These are phyloP conservation scores for Phylloporus gajari DNA, from an alignment of 1,284 basidiomycete species.

Conservation along the genomic window DNA sequence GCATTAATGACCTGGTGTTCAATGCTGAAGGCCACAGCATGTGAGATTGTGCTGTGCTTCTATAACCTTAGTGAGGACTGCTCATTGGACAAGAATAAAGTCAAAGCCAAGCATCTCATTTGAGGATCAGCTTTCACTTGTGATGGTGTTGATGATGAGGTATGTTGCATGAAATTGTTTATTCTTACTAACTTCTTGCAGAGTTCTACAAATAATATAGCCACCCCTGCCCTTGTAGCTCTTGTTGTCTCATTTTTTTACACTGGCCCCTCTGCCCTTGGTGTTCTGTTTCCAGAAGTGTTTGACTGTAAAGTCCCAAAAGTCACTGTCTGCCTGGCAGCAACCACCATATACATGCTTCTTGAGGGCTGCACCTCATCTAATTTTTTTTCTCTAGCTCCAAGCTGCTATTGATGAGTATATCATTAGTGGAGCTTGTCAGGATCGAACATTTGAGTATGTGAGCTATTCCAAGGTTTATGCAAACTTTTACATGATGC, in stretches of 20 bases:
- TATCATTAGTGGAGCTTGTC: not conserved
- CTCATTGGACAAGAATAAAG: not conserved
- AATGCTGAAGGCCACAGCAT: no score
- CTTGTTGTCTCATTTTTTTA: not conserved
- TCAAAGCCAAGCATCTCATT: not conserved
- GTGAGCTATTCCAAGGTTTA: not conserved
- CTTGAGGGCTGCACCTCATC: not conserved
- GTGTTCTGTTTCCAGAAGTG: not conserved
- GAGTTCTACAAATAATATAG: not conserved
- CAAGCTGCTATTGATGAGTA: not conserved
- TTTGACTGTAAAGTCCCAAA: not conserved
- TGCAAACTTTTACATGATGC: not conserved
- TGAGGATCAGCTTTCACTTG: not conserved
- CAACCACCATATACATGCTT: not conserved
- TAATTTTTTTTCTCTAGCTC: not conserved
- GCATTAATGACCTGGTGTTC: not conserved
- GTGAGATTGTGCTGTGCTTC: not conserved
- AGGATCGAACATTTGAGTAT: not conserved
- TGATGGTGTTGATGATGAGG: not conserved
- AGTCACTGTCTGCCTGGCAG: not conserved
- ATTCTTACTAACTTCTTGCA: not conserved
- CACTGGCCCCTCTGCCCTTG: not conserved
- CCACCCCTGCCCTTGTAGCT: not conserved
- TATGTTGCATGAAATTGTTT: not conserved
- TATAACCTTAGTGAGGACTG: not conserved